Evolutionary conservation across 2,329 filamentous ascomycete genomes (phyloP), one percentile per base, ranked within the genome.

Genomic region (Biscogniauxia marginata): DNA sequence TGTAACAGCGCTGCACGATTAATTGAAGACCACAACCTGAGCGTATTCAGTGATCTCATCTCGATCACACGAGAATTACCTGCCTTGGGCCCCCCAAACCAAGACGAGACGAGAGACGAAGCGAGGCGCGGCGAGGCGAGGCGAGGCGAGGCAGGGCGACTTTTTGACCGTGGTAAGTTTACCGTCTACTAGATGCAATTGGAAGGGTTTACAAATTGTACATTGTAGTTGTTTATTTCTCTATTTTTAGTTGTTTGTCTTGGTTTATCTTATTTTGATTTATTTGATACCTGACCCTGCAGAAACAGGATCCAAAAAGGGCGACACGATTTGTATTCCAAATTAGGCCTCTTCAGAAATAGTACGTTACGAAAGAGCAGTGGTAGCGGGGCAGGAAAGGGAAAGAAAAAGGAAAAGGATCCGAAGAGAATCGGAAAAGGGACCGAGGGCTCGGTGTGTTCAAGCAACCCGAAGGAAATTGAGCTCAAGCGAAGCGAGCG

Each of bases 41-140:
- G 30, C 8, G 30, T 7, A 63, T 61, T 46, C 52, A 59, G 56
- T 61, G 58, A 51, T 55, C 59, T 45, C 61, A 59, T 59, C 59
- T 59, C 57, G 39, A 52, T 63, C 55, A 59, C 57, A 63, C 58
- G 24, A 58, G 53, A 59, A 39, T 54, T 63, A 57, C 58, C 59
- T 59, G 57, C 59, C 55, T 57, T 58, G 56, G 53, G 45, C 51
- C 49, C 55, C 55, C 56, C 53, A 63, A 63, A 61, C 56, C 55
- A 57, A 58, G 59, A 53, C 61, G 56, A 61, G 54, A 63, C 61
- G 53, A 63, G 52, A 54, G 25, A 39, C 4, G 30, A 39, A 39
- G 30, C n/a, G 30, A 39, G 30, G 30, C 30, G 30, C 52, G 45
- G 56, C 39, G 45, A 49, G 53, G 13, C 30, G 13, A 39, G 39